Evolutionary conservation across 2,329 filamentous ascomycete genomes (phyloP).

Genomic region (Paracoccidioides lutzii): DNA sequence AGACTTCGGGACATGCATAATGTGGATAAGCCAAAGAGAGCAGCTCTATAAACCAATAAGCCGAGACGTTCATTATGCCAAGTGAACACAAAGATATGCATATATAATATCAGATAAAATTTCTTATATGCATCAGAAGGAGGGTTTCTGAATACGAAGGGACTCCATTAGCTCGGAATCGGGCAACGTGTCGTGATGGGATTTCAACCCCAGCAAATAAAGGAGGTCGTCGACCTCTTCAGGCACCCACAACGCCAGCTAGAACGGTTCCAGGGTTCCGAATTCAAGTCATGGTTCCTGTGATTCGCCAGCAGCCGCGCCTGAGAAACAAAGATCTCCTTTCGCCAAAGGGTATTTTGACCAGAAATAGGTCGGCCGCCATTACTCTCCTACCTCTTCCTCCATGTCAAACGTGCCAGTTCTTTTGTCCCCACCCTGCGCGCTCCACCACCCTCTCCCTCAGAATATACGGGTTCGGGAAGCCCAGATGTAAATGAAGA

Average conservation of each 20-base stretch:
- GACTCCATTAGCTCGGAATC: neutral
- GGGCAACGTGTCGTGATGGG: neutral
- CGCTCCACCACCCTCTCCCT: neutral
- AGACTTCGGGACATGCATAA: neutral
- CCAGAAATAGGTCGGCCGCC: neutral
- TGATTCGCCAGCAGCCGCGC: neutral
- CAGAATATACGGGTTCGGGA: slow-evolving; percentile 1
- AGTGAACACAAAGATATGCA: slow-evolving; percentile 1
- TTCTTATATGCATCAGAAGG: slow-evolving; percentile 2
- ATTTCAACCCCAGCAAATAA: neutral
- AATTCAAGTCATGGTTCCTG: neutral
- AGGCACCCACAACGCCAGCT: neutral
- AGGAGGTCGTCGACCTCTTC: neutral
- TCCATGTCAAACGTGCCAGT: neutral
- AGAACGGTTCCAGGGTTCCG: neutral
- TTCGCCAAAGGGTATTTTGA: neutral
- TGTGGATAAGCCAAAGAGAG: neutral
- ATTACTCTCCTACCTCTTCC: neutral
- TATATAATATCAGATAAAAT: slow-evolving; percentile 4
- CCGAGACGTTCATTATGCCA: slow-evolving; percentile 4
- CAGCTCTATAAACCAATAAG: slow-evolving; percentile 3
- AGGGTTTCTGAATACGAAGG: slow-evolving; percentile 3
- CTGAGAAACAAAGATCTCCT: neutral
- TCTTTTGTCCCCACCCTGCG: neutral
- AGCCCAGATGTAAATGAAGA: slow-evolving; percentile 3